Evolutionary conservation across 139 green algal species (phyloP), one percentile per base, ranked within the genome.

Genomic region (Edaphochlamys debaryana): DNA sequence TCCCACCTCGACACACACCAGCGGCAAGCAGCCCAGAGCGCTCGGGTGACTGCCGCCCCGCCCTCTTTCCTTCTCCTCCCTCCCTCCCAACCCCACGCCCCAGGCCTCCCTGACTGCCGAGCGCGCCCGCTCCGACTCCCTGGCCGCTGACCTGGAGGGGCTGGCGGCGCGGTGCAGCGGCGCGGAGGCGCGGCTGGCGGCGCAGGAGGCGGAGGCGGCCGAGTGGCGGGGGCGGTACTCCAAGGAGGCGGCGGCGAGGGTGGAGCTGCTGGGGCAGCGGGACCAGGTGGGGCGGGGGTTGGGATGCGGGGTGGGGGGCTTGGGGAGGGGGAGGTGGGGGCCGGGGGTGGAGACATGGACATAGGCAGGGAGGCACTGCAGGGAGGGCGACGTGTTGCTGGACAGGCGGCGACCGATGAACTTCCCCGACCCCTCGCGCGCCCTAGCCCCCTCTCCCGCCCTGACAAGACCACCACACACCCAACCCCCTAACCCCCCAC

Each of bases 231-330:
- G 25, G 37, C 66, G 62, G 81, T 86, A 84, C 83, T 69, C 52
- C 56, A 17, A 36, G 8, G 84, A 79, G 42, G 60, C 74, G 37
- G 48, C 68, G 17, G 69, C 72, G 11, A 50, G 52, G 40, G 42
- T 84, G 78, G 40, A 56, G 36, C 45, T 82, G 70, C 69, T 83
- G 78, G 76, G 62, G n/a, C 77, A 89, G 70, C 79, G 79, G 2
- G 85, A 89, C 54, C 40, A 76, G 62, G 85, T 82, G 66, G n/a
- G 66, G 3, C 32, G 11, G 45, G 11, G 60, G 29, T 6, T 70
- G 64, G 64, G 62, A 13, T 27, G 60, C 11, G 60, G 63, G 63
- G 32, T 5, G 34, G 32, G 32, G 30, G 34, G 7, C 5, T 17
- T 45, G 64, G 34, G 9, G 34, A 45, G 1, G 13, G 64, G 36